A percentile compares a stretch with the other conserved stretches of the same genome.
Conservation (phyloP, 768 basidiomycete genomes). For the Peribolospora kevripleyi region DNA sequence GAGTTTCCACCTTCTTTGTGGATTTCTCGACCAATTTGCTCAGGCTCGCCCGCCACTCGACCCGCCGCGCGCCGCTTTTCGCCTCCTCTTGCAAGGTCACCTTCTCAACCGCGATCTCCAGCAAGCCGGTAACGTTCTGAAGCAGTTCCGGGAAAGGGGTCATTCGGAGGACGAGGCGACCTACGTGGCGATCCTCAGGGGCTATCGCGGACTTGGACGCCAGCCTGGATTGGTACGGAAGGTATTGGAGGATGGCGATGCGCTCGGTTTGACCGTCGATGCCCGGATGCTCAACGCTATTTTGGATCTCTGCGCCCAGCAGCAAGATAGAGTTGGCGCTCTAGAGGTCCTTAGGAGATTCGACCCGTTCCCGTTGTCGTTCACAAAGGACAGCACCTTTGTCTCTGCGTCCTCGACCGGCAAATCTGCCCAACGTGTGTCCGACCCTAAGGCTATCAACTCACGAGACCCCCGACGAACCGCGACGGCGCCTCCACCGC, state of each 20-base stretch:
- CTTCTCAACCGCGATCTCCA: slow-evolving; percentile 1
- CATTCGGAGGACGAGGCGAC: slow-evolving; percentile 4
- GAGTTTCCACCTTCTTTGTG: not conserved
- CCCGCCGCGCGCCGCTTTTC: not conserved
- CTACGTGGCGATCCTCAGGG: slow-evolving; percentile 4
- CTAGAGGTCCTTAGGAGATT: slow-evolving; percentile 3
- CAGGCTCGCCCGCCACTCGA: not conserved
- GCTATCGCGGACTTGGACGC: slow-evolving; percentile 6
- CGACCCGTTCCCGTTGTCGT: not conserved
- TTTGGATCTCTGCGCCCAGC: slow-evolving; percentile 1
- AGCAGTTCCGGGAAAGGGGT: slow-evolving; percentile 1
- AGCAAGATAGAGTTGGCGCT: not conserved
- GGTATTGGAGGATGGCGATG: not conserved
- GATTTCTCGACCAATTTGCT: not conserved
- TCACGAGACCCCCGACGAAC: too few relatives aligned
- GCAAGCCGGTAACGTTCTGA: slow-evolving; percentile 1
- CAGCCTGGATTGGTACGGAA: slow-evolving; percentile 7
- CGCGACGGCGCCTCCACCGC: too few relatives aligned
- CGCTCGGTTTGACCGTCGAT: not conserved
- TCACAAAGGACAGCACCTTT: not conserved
- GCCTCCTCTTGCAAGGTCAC: slow-evolving; percentile 3
- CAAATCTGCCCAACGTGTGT: too few relatives aligned
- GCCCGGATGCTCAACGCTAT: slow-evolving; percentile 5
- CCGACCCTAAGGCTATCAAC: too few relatives aligned
- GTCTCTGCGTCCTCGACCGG: not conserved